Percentiles rank a stretch among this genome's conserved stretches.
Evolutionary conservation across 2,329 filamentous ascomycete species (phyloP).

Genomic region (Herpomyces periplanetae): DNA sequence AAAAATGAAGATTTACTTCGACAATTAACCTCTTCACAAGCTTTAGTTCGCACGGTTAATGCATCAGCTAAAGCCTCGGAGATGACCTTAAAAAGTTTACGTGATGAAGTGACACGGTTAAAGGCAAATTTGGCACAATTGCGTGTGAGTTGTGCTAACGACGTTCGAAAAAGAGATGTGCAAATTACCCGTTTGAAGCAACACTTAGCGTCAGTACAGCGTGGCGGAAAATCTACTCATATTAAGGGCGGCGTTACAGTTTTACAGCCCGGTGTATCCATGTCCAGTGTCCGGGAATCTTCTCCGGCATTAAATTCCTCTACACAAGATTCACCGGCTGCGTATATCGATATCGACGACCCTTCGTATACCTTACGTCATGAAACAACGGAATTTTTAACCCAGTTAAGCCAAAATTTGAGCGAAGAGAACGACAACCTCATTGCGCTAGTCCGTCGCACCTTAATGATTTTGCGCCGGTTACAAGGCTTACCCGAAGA

Average conservation of each 20-base stretch:
- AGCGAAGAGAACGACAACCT: slow-evolving; percentile 73
- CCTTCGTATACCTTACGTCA: slow-evolving; percentile 27
- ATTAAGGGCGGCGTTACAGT: slow-evolving; percentile 1
- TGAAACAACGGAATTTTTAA: slow-evolving; percentile 70
- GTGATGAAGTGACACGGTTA: slow-evolving; percentile 42
- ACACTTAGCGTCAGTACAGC: slow-evolving; percentile 24
- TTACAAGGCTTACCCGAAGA: slow-evolving; percentile 16
- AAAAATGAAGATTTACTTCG: slow-evolving; percentile 19
- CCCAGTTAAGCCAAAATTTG: slow-evolving; percentile 36
- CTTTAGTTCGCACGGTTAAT: slow-evolving; percentile 33
- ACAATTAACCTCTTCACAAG: slow-evolving; percentile 17
- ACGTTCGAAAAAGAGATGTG: slow-evolving; percentile 56
- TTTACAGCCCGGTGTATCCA: slow-evolving; percentile 12
- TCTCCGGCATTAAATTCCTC: too few species aligned
- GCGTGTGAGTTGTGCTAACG: slow-evolving; percentile 48
- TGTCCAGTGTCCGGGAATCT: slow-evolving; percentile 16
- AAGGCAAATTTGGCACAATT: slow-evolving; percentile 47
- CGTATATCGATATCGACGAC: slow-evolving; percentile 13
- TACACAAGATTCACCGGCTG: too few species aligned
- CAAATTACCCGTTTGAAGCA: slow-evolving; percentile 64
- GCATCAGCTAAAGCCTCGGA: slow-evolving; percentile 24
- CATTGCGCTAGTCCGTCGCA: slow-evolving; percentile 26
- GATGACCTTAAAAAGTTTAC: too few species aligned
- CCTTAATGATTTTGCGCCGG: slow-evolving; percentile 26
- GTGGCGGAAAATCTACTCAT: slow-evolving; percentile 11